Percentiles rank a stretch among this genome's conserved stretches.
These are phyloP conservation scores for Paramarasmius palmivorus DNA, from an alignment of 1,284 basidiomycete species.

Conservation along the genomic window DNA sequence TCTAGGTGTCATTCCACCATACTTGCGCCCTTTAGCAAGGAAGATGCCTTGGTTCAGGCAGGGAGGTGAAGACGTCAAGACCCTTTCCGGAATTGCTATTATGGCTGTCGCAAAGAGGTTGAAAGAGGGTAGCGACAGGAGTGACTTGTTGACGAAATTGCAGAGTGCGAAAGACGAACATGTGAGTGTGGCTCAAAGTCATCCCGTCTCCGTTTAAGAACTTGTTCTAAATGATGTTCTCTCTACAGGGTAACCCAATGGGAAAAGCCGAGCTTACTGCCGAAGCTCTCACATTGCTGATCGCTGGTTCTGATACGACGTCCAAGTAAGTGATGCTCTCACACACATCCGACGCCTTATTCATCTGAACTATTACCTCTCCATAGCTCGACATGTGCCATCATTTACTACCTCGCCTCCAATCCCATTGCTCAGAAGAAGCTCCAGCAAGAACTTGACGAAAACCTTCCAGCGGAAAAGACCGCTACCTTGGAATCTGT, in stretches of 20 bases:
- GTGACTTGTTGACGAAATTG: conserved; percentile 30
- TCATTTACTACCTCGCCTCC: conserved; percentile 19
- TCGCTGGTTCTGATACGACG: conserved; percentile 37
- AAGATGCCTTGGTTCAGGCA: conserved; percentile 16
- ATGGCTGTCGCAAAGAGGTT: conserved; percentile 19
- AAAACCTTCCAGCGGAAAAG: conserved; percentile 13
- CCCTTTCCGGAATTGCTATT: conserved; percentile 18
- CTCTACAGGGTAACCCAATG: conserved; percentile 11
- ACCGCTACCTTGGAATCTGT: conserved; percentile 23
- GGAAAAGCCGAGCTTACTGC: conserved; percentile 26
- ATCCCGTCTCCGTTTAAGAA: too few species aligned
- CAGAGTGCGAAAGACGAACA: conserved; percentile 16
- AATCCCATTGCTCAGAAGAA: conserved; percentile 20
- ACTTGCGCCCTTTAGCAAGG: conserved; percentile 58
- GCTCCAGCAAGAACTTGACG: conserved; percentile 22
- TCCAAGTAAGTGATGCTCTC: conserved; percentile 29
- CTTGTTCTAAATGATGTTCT: too few species aligned
- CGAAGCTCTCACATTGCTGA: conserved; percentile 33
- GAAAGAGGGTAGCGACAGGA: conserved; percentile 7
- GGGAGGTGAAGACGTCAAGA: conserved; percentile 15
- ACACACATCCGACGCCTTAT: conserved; percentile 14
- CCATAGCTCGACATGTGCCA: conserved; percentile 18
- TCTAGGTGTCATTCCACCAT: conserved; percentile 78
- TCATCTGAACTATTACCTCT: conserved; percentile 5
- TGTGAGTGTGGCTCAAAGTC: too few species aligned